These are phyloP conservation scores for Aspergillus felis DNA, from an alignment of 2,329 filamentous ascomycete species.

Conservation along the genomic window DNA sequence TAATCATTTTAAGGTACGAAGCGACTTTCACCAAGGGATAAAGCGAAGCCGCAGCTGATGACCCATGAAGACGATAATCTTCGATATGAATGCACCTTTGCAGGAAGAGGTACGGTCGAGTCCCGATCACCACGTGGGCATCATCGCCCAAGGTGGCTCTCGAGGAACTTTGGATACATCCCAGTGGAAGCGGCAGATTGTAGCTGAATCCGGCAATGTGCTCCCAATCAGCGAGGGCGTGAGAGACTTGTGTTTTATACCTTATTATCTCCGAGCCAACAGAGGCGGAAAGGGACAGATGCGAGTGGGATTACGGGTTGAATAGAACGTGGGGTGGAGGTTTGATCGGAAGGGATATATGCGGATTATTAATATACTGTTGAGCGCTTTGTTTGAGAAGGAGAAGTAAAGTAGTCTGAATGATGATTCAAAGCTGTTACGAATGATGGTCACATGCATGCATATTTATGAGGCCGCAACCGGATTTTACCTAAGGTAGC, in stretches of 20 bases:
- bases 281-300: slow-evolving; percentile 53
- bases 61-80: slow-evolving; percentile 8
- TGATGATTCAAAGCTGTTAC: background rate
- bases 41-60: slow-evolving; percentile 11
- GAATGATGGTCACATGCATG: background rate
- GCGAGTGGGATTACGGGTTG: slow-evolving; percentile 53
- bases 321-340: background rate
- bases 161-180: slow-evolving; percentile 26
- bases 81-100: background rate
- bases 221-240: slow-evolving; percentile 13
- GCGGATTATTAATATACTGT: background rate
- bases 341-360: background rate
- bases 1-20: slow-evolving; percentile 4
- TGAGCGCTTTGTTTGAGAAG: background rate
- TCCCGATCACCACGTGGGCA: background rate
- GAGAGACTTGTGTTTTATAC: slow-evolving; percentile 47
- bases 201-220: slow-evolving; percentile 13
- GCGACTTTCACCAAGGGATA: slow-evolving; percentile 4
- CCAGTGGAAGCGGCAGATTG: slow-evolving; percentile 20
- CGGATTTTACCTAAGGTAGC: background rate
- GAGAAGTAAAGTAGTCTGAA: background rate
- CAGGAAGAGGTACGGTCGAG: background rate
- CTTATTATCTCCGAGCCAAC: slow-evolving; percentile 55
- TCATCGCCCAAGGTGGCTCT: slow-evolving; percentile 12
- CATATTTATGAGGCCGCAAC: background rate